These are phyloP conservation scores for Hymenotorrendiella dingleyae DNA, from an alignment of 2,329 filamentous ascomycete genomes.

Conservation along the genomic window DNA sequence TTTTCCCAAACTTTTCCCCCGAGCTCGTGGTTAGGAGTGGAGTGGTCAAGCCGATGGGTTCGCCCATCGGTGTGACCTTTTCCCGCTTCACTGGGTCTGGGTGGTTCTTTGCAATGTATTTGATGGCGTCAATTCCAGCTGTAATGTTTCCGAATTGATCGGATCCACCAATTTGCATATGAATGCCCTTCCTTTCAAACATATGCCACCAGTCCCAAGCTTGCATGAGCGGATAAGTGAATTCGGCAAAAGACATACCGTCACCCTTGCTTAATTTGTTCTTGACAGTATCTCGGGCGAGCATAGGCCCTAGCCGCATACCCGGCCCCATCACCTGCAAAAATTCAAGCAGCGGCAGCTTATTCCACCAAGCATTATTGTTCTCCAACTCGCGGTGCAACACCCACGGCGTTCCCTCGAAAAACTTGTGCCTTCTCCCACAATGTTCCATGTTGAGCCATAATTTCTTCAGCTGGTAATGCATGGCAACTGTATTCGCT, in stretches of 20 bases:
- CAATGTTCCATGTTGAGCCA: conserved; percentile 68
- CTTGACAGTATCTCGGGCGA: conserved; percentile 83
- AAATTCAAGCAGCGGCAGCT: conserved; percentile 66
- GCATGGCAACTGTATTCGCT: conserved; percentile 62
- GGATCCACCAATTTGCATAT: conserved; percentile 88
- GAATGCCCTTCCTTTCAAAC: conserved; percentile 60
- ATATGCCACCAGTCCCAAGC: conserved; percentile 96
- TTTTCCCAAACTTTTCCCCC: conserved; percentile 92
- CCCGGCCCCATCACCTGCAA: conserved; percentile 66
- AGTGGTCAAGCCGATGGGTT: conserved; percentile 80
- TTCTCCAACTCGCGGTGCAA: conserved; percentile 67
- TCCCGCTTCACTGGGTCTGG: conserved; percentile 40
- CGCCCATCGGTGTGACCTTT: conserved; percentile 34
- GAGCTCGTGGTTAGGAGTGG: conserved; percentile 80
- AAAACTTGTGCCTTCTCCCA: conserved; percentile 58
- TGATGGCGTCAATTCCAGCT: conserved; percentile 79
- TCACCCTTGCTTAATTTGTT: conserved; percentile 77
- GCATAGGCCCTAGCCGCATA: conserved; percentile 77
- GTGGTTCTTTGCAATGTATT: conserved; percentile 59
- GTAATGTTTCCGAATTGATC: conserved; percentile 97
- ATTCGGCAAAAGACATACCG: conserved; percentile 92
- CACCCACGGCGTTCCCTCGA: conserved; percentile 55
- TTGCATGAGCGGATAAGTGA: conserved; percentile 87
- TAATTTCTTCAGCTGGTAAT: conserved; percentile 63
- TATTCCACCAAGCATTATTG: conserved; percentile 80